A percentile compares a stretch with the other conserved stretches of the same genome.
Conservation (phyloP, 768 basidiomycete species). For the Cystobasidiopsis lactophilus region DNA sequence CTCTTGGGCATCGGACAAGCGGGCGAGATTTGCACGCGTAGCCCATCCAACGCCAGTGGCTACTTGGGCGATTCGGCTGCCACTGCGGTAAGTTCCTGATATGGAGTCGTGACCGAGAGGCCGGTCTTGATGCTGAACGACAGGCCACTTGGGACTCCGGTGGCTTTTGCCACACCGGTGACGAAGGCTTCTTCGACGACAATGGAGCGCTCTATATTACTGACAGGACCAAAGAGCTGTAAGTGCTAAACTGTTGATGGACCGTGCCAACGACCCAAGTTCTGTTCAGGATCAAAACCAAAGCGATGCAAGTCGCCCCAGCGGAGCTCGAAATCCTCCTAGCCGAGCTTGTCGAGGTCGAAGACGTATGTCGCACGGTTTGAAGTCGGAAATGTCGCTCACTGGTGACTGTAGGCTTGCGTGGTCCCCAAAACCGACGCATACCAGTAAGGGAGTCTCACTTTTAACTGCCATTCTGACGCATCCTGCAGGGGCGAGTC, state of each 20-base stretch:
- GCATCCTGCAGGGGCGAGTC: neutral
- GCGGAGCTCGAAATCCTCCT: neutral
- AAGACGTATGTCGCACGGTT: neutral
- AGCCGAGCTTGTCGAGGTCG: neutral
- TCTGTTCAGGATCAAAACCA: neutral
- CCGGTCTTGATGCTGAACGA: neutral
- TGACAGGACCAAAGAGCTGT: conserved; percentile 10
- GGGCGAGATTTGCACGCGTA: neutral
- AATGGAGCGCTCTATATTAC: conserved; percentile 9
- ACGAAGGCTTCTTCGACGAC: conserved; percentile 13
- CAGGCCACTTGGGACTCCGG: neutral
- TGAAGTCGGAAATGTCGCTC: neutral
- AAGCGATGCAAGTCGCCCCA: conserved; percentile 1
- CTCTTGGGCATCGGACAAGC: neutral
- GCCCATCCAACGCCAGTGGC: neutral
- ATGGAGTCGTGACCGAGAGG: neutral
- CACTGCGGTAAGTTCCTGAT: neutral
- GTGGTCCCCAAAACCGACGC: neutral
- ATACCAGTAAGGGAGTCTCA: neutral
- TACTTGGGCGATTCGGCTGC: neutral
- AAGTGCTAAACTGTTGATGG: neutral
- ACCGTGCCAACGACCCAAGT: neutral
- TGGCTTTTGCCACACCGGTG: conserved; percentile 10
- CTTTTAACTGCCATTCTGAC: neutral
- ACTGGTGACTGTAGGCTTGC: neutral